Conservation (phyloP, 768 basidiomycete genomes). For the Solioccasus polychromus region DNA sequence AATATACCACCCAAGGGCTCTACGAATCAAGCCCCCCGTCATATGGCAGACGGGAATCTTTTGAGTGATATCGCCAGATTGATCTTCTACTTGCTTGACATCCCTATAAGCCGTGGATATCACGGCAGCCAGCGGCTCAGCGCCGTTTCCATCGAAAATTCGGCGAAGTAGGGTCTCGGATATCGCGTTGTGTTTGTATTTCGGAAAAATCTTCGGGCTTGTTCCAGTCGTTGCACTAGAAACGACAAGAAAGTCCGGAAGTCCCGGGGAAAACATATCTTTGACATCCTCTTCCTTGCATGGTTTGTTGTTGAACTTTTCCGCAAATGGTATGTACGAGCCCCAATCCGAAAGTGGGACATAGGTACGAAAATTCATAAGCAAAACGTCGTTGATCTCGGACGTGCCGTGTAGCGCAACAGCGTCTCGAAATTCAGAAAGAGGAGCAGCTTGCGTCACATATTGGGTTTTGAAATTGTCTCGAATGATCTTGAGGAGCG, state of each 20-base stretch:
- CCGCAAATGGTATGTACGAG: slow-evolving; percentile 12
- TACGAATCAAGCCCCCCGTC: slow-evolving; percentile 1
- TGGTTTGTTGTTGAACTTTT: slow-evolving; percentile 12
- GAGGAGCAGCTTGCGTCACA: background rate
- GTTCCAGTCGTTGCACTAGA: slow-evolving; percentile 19
- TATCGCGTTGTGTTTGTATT: slow-evolving; percentile 4
- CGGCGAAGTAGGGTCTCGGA: background rate
- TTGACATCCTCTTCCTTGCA: slow-evolving; percentile 19
- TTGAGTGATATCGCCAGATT: slow-evolving; percentile 1
- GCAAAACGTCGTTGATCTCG: slow-evolving; percentile 4
- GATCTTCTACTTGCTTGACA: slow-evolving; percentile 7
- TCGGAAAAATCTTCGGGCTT: slow-evolving; percentile 6
- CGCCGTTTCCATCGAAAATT: background rate
- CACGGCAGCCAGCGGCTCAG: background rate
- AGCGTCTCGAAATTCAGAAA: slow-evolving; percentile 9
- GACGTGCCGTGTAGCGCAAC: background rate
- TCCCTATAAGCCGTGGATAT: slow-evolving; percentile 1
- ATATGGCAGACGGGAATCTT: slow-evolving; percentile 8
- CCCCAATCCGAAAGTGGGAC: slow-evolving; percentile 14
- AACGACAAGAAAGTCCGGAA: slow-evolving; percentile 8
- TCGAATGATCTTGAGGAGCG: slow-evolving; percentile 4
- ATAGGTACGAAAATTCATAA: slow-evolving; percentile 7
- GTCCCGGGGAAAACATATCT: slow-evolving; percentile 20
- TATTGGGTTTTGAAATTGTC: slow-evolving; percentile 12
- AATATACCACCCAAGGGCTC: slow-evolving; percentile 5